These are phyloP conservation scores for Monosporascus cannonballus DNA, from an alignment of 2,329 filamentous ascomycete species.

Conservation along the genomic window DNA sequence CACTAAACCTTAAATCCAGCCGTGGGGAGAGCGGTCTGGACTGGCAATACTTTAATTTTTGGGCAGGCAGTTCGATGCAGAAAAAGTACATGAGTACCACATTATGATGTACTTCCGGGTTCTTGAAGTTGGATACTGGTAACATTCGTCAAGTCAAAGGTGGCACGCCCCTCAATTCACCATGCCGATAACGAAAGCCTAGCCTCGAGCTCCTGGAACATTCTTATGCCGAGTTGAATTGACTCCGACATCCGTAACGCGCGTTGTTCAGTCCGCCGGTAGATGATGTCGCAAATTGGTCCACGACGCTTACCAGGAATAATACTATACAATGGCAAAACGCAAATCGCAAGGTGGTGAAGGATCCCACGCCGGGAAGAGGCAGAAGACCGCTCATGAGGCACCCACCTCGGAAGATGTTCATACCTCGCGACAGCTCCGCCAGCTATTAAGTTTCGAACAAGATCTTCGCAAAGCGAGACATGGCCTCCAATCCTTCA, in stretches of 20 bases:
- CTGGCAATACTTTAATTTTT: slow-evolving; percentile 32
- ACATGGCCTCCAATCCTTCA: slow-evolving; percentile 73
- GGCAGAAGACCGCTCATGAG: slow-evolving; percentile 51
- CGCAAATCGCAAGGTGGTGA: slow-evolving; percentile 22
- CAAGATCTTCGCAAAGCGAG: slow-evolving; percentile 63
- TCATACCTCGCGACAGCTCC: slow-evolving; percentile 58
- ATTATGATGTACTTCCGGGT: not conserved
- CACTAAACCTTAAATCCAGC: not conserved
- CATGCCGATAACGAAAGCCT: too few species aligned
- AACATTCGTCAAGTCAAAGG: slow-evolving; percentile 27
- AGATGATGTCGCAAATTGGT: slow-evolving; percentile 10
- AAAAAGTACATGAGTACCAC: too few species aligned
- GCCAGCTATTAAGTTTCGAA: slow-evolving; percentile 62
- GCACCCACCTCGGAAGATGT: slow-evolving; percentile 56
- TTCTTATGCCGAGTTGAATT: too few species aligned
- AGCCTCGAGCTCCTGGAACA: too few species aligned
- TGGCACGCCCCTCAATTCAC: not conserved
- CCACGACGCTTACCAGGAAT: slow-evolving; percentile 2
- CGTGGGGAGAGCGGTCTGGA: slow-evolving; percentile 23
- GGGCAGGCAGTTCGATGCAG: too few species aligned
- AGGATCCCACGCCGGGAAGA: slow-evolving; percentile 42
- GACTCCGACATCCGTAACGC: too few species aligned
- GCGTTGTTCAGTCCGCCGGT: not conserved
- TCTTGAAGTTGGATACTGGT: not conserved
- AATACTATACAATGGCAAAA: slow-evolving; percentile 20